phyloP scores from a whole-genome alignment of 2,329 filamentous ascomycete genomes.

The Pseudocercospora fuligena region DNA sequence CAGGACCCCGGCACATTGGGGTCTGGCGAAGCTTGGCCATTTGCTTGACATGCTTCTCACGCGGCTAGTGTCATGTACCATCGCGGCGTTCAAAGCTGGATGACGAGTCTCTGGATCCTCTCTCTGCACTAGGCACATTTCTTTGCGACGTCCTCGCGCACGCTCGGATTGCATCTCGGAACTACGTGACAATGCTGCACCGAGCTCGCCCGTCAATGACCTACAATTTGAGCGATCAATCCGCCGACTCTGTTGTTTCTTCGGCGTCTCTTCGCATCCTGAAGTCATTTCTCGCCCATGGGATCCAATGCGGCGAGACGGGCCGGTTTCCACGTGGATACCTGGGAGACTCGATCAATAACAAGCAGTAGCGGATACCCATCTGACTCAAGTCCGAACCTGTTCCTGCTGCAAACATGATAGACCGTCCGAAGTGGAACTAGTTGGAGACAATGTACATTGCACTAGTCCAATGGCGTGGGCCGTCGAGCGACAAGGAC shows the following conservation, averaged over 20 bases:
- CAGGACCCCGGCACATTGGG: not conserved
- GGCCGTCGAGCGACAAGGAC: not conserved
- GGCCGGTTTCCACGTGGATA: not conserved
- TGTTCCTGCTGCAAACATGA: not conserved
- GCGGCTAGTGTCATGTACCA: not conserved
- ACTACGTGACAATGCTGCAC: not conserved
- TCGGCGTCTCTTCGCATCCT: not conserved
- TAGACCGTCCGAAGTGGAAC: not conserved
- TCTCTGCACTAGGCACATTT: not conserved
- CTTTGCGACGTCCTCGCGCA: not conserved
- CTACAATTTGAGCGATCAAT: not conserved
- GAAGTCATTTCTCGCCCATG: not conserved
- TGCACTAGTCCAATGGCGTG: not conserved
- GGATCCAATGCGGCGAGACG: not conserved
- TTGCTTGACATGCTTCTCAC: constrained; percentile 1
- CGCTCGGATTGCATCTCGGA: not conserved
- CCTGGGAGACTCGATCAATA: not conserved
- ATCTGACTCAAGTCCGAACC: not conserved
- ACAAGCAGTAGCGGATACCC: not conserved
- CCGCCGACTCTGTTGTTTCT: not conserved
- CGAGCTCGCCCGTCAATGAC: not conserved
- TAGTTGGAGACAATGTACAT: not conserved
- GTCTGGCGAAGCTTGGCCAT: not conserved
- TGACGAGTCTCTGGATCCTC: not conserved
- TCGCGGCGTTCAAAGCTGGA: not conserved